Base-by-base conservation (phyloP, 2,329 filamentous ascomycete genomes). In the Dichotomopilus funicola region DNA sequence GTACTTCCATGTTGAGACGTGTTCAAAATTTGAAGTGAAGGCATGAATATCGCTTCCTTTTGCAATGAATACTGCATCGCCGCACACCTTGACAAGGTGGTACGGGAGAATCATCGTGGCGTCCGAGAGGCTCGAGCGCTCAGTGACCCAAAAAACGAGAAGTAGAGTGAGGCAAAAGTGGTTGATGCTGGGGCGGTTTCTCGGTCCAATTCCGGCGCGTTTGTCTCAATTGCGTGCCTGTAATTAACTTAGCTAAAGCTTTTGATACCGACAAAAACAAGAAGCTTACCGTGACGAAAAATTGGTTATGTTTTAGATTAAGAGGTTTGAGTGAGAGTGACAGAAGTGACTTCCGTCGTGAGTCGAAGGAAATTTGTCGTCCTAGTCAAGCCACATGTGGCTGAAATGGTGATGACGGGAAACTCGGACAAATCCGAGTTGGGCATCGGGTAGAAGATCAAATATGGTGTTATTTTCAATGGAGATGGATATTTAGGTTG, bases 41-140 rank as follows among this genome's bases (percentile, higher is more conserved):
- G 83, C 81, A 65, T 89, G 80, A 53, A 96, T 81, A 63, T 78
- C 81, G 48, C 85, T 80, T 11, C 89, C 89, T 58, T 85, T 84
- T 33, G 89, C 88, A 40, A 87, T 88, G 63, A 95, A 78, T 13
- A 96, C 70, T 19, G 87, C 71, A 62, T 78, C 69, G 46, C 79
- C 79, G 61, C 77, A 75, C 38, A 71, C 68, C 49, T 73, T 73
- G 47, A 89, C 70, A 63, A 82, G 80, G 63, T 87, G 86, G 64
- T 87, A 87, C n/a, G 86, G 85, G 55, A 80, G 67, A 59, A 72
- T 72, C 72, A 78, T 76, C 31, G 1, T 46, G 46, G 46, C 19
- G 13, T 4, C 31, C 2, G 9, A 6, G n/a, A 46, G 19, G 19
- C 19, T 27, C 19, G 19, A 27, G 19, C 19, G 19, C 19, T 27